These are phyloP conservation scores for Amphichorda felina DNA, from an alignment of 2,329 filamentous ascomycete species.

Conservation along the genomic window DNA sequence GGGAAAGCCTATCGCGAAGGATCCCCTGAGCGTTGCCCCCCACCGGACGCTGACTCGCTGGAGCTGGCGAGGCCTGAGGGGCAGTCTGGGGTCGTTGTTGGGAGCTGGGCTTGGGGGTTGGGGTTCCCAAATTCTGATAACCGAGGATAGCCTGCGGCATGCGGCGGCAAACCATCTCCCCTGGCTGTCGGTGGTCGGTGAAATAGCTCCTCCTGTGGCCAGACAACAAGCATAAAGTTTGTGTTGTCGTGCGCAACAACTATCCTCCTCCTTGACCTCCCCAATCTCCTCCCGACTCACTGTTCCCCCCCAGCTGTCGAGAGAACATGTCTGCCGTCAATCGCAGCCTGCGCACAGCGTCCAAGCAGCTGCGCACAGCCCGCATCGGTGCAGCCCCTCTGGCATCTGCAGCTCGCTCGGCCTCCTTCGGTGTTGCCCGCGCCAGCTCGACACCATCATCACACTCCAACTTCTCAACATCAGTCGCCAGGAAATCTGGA, in stretches of 20 bases:
- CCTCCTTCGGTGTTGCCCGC: slow-evolving; percentile 16
- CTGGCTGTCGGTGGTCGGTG: not conserved
- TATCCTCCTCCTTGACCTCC: slow-evolving; percentile 6
- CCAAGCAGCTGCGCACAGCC: slow-evolving; percentile 37
- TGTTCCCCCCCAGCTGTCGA: not conserved
- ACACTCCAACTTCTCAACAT: slow-evolving; percentile 35
- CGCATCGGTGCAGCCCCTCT: slow-evolving; percentile 22
- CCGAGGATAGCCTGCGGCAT: slow-evolving; percentile 6
- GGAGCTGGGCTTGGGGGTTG: no score
- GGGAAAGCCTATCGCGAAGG: no score
- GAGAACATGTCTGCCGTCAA: slow-evolving; percentile 40
- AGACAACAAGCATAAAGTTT: no score
- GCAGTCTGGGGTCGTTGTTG: no score
- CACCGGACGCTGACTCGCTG: no score
- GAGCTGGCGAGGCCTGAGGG: no score
- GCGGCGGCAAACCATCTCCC: slow-evolving; percentile 6
- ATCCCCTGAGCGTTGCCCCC: no score
- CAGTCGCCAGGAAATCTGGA: slow-evolving; percentile 31
- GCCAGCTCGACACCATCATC: slow-evolving; percentile 21
- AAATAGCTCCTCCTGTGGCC: not conserved
- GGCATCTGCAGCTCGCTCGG: slow-evolving; percentile 19
- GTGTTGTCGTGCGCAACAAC: not conserved
- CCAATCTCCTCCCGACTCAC: slow-evolving; percentile 1
- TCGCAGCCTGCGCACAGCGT: slow-evolving; percentile 40
- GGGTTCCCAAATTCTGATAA: slow-evolving; percentile 3